Percentiles rank a stretch among this genome's conserved stretches.
These are phyloP conservation scores for Phellopilus nigrolimitatus DNA, from an alignment of 1,284 basidiomycete species.

Conservation along the genomic window DNA sequence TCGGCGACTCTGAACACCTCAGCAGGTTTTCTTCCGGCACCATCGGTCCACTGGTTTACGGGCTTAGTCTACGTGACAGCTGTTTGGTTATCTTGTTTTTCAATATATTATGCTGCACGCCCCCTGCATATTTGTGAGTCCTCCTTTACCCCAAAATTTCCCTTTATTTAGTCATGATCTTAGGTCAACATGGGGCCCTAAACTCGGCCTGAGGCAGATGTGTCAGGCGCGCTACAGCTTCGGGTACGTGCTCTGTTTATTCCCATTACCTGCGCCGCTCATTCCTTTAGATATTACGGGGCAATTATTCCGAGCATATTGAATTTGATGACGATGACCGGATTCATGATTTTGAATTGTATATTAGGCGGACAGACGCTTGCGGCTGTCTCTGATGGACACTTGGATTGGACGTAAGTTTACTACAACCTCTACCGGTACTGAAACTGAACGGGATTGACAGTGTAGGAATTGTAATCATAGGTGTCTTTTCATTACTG, in stretches of 20 bases:
- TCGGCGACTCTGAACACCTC: background rate
- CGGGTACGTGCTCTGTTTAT: constrained; percentile 43
- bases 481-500: constrained; percentile 71
- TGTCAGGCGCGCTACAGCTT: constrained; percentile 75
- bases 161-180: background rate
- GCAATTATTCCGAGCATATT: constrained; percentile 60
- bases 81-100: constrained; percentile 75
- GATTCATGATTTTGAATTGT: constrained; percentile 74
- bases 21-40: constrained; percentile 71
- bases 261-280: constrained; percentile 3
- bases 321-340: constrained; percentile 60
- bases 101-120: constrained; percentile 52
- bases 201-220: constrained; percentile 83
- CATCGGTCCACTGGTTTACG: constrained; percentile 63
- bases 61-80: constrained; percentile 65
- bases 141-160: constrained; percentile 2
- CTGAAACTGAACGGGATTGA: constrained; percentile 6
- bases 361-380: constrained; percentile 80
- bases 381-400: constrained; percentile 60
- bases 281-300: constrained; percentile 52
- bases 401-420: constrained; percentile 62
- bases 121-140: constrained; percentile 58
- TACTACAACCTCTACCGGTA: background rate
- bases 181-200: constrained; percentile 82
- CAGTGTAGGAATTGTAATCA: constrained; percentile 87